These are phyloP conservation scores for Trametes maxima DNA, from an alignment of 768 basidiomycete genomes.

Conservation along the genomic window DNA sequence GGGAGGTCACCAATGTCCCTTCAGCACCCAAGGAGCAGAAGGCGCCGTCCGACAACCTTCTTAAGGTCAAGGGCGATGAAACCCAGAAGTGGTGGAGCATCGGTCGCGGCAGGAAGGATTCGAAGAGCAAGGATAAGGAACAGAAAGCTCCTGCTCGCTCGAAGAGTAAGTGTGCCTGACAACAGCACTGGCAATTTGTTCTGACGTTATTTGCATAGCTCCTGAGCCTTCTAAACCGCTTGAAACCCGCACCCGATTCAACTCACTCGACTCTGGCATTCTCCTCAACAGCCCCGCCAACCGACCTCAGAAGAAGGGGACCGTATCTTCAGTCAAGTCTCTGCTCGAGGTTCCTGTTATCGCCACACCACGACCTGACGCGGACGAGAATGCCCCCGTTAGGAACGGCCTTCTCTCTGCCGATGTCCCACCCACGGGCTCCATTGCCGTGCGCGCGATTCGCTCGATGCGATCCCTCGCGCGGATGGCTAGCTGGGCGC, in stretches of 20 bases:
- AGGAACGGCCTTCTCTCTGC: conserved; percentile 25
- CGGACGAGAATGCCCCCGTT: not conserved
- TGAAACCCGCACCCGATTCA: conserved; percentile 53
- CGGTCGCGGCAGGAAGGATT: conserved; percentile 71
- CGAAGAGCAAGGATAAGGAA: conserved; percentile 60
- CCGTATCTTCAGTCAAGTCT: conserved; percentile 22
- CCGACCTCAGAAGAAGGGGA: conserved; percentile 16
- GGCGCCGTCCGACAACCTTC: conserved; percentile 29
- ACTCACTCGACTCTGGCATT: conserved; percentile 57
- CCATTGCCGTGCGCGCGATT: conserved; percentile 80
- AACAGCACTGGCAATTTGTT: too few species aligned
- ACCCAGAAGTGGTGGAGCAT: conserved; percentile 84
- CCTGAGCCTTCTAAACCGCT: conserved; percentile 46
- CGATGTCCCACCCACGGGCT: conserved; percentile 43
- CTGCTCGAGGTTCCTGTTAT: conserved; percentile 20
- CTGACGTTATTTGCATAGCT: conserved; percentile 35
- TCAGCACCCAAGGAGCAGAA: conserved; percentile 33
- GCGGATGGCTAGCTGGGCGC: conserved; percentile 72
- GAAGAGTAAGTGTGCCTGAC: conserved; percentile 41
- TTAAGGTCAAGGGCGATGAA: conserved; percentile 47
- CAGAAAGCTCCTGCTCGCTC: conserved; percentile 38
- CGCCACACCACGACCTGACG: not conserved
- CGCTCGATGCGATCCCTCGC: conserved; percentile 73
- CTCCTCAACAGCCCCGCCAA: conserved; percentile 37
- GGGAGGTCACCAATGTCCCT: conserved; percentile 62